Conservation (phyloP, 163 green algal species). For the Chlamydomonas reinhardtii region DNA sequence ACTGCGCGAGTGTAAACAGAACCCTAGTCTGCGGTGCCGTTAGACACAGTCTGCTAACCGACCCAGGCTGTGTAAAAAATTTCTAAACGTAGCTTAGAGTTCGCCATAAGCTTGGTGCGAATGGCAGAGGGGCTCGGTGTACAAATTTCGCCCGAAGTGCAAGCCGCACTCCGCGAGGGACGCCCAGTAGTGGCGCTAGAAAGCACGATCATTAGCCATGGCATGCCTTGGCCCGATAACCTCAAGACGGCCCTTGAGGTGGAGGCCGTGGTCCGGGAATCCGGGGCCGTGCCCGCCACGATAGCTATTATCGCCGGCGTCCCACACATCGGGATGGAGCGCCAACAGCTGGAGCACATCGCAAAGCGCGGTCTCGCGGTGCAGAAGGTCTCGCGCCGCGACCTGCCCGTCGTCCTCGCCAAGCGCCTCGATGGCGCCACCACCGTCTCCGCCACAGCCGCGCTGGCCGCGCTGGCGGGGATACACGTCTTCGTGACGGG, state of each 20-base stretch:
- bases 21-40: no score
- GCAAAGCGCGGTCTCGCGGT: conserved; percentile 64
- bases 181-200: conserved; percentile 87
- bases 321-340: conserved; percentile 40
- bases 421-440: conserved; percentile 86
- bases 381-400: conserved; percentile 83
- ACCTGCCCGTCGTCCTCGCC: conserved; percentile 78
- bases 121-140: no score
- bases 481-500: conserved; percentile 82
- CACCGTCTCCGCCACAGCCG: conserved; percentile 96
- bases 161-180: conserved; percentile 71
- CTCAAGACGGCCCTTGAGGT: conserved; percentile 86
- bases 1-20: no score
- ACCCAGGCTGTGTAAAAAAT: no score
- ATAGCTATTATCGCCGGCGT: conserved; percentile 94
- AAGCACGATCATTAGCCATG: conserved; percentile 89
- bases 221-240: conserved; percentile 97
- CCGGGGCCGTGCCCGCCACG: conserved; percentile 92
- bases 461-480: conserved; percentile 88
- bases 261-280: conserved; percentile 62
- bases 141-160: conserved; percentile 75
- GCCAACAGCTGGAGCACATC: conserved; percentile 78
- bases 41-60: no score
- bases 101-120: no score
- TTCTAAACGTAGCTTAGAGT: no score